phyloP scores from a whole-genome alignment of 768 basidiomycete genomes.

The Lactarius sp. region DNA sequence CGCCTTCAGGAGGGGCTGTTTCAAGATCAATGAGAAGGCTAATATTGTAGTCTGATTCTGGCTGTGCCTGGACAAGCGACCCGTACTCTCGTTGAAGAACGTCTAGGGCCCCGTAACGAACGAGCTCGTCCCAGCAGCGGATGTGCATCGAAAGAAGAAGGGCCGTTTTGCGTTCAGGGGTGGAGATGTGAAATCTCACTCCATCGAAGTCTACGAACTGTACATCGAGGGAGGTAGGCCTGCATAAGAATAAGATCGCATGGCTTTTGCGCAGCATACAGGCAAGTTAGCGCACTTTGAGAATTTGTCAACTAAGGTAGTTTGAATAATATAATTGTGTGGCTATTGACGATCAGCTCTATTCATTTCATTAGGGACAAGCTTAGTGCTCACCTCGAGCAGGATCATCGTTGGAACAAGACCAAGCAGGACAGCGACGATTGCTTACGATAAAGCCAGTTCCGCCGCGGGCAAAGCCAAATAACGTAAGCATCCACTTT shows the following conservation, averaged over 20 bases:
- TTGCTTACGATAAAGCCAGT: conserved; percentile 2
- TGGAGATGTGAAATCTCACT: conserved; percentile 90
- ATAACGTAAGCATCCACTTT: conserved; percentile 28
- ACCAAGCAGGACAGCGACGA: background rate
- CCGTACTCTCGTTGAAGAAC: conserved; percentile 83
- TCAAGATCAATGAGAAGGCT: conserved; percentile 86
- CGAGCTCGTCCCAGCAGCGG: conserved; percentile 94
- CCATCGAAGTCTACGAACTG: conserved; percentile 98
- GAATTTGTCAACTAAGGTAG: conserved; percentile 81
- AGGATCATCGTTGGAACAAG: conserved; percentile 58
- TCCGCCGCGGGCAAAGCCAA: conserved; percentile 11
- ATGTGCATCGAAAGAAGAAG: conserved; percentile 94
- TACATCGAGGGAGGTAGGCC: conserved; percentile 88
- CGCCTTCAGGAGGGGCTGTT: conserved; percentile 71
- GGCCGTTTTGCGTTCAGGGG: conserved; percentile 75
- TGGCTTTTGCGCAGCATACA: background rate
- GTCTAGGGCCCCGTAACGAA: conserved; percentile 77
- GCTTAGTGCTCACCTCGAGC: conserved; percentile 56
- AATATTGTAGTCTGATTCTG: conserved; percentile 87
- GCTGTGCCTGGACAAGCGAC: conserved; percentile 52
- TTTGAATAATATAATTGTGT: conserved; percentile 90
- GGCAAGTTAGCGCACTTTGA: conserved; percentile 54
- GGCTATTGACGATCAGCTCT: conserved; percentile 43
- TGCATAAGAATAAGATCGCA: conserved; percentile 34
- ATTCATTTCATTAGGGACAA: background rate